Evolutionary conservation across 139 green algal species (phyloP).

Genomic region (Yamagishiella unicocca): DNA sequence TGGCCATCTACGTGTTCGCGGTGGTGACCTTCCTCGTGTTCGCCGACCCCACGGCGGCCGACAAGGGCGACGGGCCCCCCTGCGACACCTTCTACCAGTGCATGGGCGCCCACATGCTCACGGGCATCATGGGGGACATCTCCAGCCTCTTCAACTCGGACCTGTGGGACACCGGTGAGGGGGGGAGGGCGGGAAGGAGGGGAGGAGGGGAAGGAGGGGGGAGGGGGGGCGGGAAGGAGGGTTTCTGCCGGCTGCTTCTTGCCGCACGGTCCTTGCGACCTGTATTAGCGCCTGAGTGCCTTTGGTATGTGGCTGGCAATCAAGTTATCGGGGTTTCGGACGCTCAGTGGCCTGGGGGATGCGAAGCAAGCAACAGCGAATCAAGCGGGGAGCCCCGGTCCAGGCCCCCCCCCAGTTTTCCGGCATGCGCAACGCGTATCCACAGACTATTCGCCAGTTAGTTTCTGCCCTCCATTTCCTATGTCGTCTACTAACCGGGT

Average conservation of each 20-base stretch:
- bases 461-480: too few relatives aligned
- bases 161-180: conserved; percentile 41
- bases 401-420: too few relatives aligned
- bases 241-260: background rate
- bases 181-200: background rate
- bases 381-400: too few relatives aligned
- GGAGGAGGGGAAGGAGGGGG: background rate
- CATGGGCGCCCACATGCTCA: conserved; percentile 53
- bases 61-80: conserved; percentile 41
- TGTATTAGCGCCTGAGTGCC: too few relatives aligned
- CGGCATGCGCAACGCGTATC: too few relatives aligned
- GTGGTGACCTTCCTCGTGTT: conserved; percentile 54
- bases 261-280: too few relatives aligned
- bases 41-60: conserved; percentile 16
- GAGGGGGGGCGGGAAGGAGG: background rate
- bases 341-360: too few relatives aligned
- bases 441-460: too few relatives aligned
- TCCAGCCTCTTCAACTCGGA: conserved; percentile 28
- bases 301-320: too few relatives aligned
- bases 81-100: conserved; percentile 64
- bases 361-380: too few relatives aligned
- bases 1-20: conserved; percentile 54
- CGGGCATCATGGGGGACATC: conserved; percentile 56
- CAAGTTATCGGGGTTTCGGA: too few relatives aligned
- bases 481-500: too few relatives aligned